Evolutionary conservation across 176 grass and related monocot genomes (phyloP), one percentile per base, ranked within the genome.

Genomic region (Pontederia crassipes): DNA sequence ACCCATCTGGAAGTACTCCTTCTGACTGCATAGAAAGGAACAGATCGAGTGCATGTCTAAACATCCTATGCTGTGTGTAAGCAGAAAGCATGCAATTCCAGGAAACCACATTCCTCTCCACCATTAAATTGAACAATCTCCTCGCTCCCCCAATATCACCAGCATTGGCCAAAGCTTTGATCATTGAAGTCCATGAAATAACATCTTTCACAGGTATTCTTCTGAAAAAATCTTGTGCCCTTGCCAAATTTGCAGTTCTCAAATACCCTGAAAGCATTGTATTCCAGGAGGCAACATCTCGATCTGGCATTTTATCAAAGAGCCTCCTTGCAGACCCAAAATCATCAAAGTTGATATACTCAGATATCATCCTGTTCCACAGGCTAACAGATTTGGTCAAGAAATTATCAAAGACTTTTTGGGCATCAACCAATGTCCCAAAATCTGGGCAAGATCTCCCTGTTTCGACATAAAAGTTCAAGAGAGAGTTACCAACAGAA

Each of bases 51-150:
- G 72, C 79, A 26, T 79, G 75, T 40, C 18, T 4, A 64, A 79
- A 82, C 3, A 26, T 72, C 2, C 72, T 72, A 1, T 82, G 72
- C 57, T 8, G 54, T 18, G 72, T 82, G 45, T 87, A 82, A 54
- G 72, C 73, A 0, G 79, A 79, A 47, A 82, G 63, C 57, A 87
- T 68, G 72, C 79, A 82, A 49, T 82, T 87, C 79, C 79, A 87
- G 2, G 84, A 82, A 16, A 79, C 75, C 45, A 82, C 18, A 66
- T 82, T 82, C 58, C 72, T 79, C 55, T 57, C 64, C 1, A 68
- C 75, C 79, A 87, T 87, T 58, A 12, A 32, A 64, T 79, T 8
- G 50, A 87, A 87, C 45, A 82, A 17, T 1, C 53, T 66, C 64
- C 76, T 76, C 49, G 81, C 71, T 14, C 72, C 72, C 0, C 51